Base-by-base conservation (phyloP, 2,329 filamentous ascomycete species). In the Fusarium beomiforme region DNA sequence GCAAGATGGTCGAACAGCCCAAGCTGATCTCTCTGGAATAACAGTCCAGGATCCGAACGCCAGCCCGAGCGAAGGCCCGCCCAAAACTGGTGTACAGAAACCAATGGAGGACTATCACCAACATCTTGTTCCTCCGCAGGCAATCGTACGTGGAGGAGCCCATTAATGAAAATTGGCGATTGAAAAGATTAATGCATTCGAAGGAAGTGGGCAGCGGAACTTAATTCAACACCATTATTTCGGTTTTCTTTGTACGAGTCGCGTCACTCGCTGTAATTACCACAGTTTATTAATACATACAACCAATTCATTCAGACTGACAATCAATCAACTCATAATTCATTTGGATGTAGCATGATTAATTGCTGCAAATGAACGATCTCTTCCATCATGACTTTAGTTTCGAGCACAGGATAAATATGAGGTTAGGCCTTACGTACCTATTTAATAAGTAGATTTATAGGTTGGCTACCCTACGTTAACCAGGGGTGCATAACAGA, bases 1-100 rank as follows among this genome's bases (percentile, higher is more conserved):
- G 1, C 71, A 70, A n/a, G 68, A 64, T 13, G 70, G 59, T 3
- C 53, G 66, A 5, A 59, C 46, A 24, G 71, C 72, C 19, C 69
- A 62, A n/a, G 72, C 74, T 14, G 77, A 77, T 24, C 68, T 77
- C 3, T 77, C 76, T 24, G 77, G 77, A 23, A 76, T 72, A 14
- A 78, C 77, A 1, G 70, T 76, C 16, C 74, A 76, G 24, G 70
- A 69, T 16, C 64, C 67, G 2, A 65, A 68, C 16, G 67, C 55
- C 39, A 65, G 54, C 31, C 61, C 58, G 4, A 26, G 57, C 16
- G 62, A 61, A 16, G 39, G 58, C 11, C 41, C 58, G 14, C 37
- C 46, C 29, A 67, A 75, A 23, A 23, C 70, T 42, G 56, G 29
- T 23, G n/a, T 54, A 9, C 66, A 60, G 36, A 68, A 70, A 26